Evolutionary conservation across 2,329 filamentous ascomycete species (phyloP).

Genomic region (Colletotrichum sublineola): DNA sequence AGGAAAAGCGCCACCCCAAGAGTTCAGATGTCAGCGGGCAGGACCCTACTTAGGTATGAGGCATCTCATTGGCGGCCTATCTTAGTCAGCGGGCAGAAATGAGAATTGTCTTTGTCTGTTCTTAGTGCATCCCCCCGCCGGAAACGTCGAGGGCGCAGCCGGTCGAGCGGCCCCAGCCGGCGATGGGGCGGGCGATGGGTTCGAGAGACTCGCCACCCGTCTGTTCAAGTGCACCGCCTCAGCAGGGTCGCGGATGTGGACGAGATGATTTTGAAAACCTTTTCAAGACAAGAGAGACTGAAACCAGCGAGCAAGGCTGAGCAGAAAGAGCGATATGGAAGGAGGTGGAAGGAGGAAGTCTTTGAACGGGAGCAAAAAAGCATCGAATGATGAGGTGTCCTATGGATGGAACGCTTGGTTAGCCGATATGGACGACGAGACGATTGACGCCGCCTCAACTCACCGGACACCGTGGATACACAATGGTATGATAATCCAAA

Average conservation of each 20-base stretch:
- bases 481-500: background rate
- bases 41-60: background rate
- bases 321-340: background rate
- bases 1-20: background rate
- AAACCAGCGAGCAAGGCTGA: background rate
- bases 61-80: too few species aligned
- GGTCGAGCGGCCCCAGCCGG: background rate
- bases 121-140: background rate
- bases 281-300: background rate
- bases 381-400: background rate
- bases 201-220: slow-evolving; percentile 12
- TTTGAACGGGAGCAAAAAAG: background rate
- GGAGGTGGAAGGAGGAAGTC: background rate
- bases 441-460: background rate
- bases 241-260: background rate
- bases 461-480: too few species aligned
- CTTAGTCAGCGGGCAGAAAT: background rate
- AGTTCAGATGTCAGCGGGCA: slow-evolving; percentile 3
- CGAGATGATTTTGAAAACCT: background rate
- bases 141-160: slow-evolving; percentile 4
- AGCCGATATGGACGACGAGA: background rate
- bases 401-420: background rate
- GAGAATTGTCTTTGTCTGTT: background rate
- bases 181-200: background rate
- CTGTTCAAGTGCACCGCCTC: slow-evolving; percentile 3